Base-by-base conservation (phyloP, 176 grass and related monocot species). In the Cenchrus americanus region DNA sequence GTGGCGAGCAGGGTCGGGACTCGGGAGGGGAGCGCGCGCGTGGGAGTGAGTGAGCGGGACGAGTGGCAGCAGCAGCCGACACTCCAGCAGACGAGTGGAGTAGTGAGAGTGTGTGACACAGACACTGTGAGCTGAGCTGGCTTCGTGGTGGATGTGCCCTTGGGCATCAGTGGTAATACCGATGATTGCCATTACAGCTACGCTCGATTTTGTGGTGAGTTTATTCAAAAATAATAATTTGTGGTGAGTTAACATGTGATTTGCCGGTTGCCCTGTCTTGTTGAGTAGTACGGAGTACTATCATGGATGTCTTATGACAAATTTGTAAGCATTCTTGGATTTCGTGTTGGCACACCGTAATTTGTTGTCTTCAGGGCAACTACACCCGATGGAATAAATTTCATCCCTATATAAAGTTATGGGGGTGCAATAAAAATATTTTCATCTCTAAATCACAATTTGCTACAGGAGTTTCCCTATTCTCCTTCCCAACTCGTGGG, bases 51-150 rank as follows among this genome's bases (percentile, higher is more conserved):
- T 12, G 32, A 3, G 42, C 0, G 66, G 47, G 17, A 24, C 53
- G 71, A 78, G 66, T 85, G 85, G 41, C 80, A 41, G 77, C 75
- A 67, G 66, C 53, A 9, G 70, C 41, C 67, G 67, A 70, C 67
- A 69, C 66, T n/a, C 37, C 41, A 46, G 65, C 37, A 80, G 62
- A 6, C 13, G 59, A 34, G 34, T 37, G 34, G 34, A 22, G 54
- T 14, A 5, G 21, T 5, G 74, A 8, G 43, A 32, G 77, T 80
- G 77, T 49, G 74, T 49, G 79, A 44, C 17, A 24, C 34, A 41
- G 79, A 44, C 17, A 24, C 34, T 7, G 62, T 15, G 86, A 51
- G 67, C 40, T 73, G 78, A 90, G 79, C 66, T 86, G 88, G 71
- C 48, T 41, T 66, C 49, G 72, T 40, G 18, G 50, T 18, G 17